Conservation (phyloP, 1,284 basidiomycete genomes). For the Pseudozyma hubeiensis region DNA sequence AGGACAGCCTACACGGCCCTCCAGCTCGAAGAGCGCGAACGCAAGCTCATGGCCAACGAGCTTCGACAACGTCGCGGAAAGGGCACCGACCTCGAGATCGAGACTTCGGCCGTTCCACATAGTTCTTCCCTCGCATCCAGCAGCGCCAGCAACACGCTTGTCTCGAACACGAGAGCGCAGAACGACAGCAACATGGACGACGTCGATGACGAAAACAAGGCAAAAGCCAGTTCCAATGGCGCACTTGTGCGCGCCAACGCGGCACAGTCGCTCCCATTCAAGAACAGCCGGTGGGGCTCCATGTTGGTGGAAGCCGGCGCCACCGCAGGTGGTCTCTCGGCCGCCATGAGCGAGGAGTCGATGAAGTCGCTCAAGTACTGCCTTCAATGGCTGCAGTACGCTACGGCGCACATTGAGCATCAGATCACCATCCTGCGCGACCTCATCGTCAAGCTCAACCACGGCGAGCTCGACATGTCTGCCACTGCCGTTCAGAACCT, state of each 20-base stretch:
- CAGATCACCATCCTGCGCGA: conserved; percentile 83
- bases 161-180: conserved; percentile 11
- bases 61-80: conserved; percentile 51
- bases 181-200: conserved; percentile 22
- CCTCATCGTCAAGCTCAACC: conserved; percentile 63
- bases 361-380: conserved; percentile 88
- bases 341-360: conserved; percentile 87
- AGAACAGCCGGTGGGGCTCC: conserved; percentile 79
- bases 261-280: conserved; percentile 63
- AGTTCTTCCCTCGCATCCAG: conserved; percentile 14
- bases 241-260: conserved; percentile 62
- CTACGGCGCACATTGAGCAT: conserved; percentile 85
- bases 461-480: conserved; percentile 58
- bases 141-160: conserved; percentile 11
- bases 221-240: conserved; percentile 7
- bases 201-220: conserved; percentile 25
- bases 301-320: conserved; percentile 85
- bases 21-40: conserved; percentile 57
- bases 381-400: conserved; percentile 87
- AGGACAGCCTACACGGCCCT: conserved; percentile 53
- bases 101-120: conserved; percentile 13
- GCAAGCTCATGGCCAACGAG: conserved; percentile 54
- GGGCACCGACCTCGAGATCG: conserved; percentile 26
- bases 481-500: conserved; percentile 69
- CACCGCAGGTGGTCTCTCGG: conserved; percentile 77